Conservation (phyloP, 768 basidiomycete species). For the Lyophyllum atratum region DNA sequence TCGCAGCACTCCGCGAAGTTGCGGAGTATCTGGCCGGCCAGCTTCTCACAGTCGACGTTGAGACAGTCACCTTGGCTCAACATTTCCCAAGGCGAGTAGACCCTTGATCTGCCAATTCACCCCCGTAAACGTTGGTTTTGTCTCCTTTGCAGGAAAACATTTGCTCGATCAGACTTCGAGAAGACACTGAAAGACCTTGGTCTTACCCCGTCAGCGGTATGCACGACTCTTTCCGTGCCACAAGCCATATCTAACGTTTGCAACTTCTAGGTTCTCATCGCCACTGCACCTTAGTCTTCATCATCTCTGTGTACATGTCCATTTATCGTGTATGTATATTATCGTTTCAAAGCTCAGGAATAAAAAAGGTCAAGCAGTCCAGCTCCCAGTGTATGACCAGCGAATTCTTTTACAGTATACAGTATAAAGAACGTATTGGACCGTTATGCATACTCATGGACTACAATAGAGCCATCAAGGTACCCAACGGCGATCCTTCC, state of each 20-base stretch:
- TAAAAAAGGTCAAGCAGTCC: neutral
- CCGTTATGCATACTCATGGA: conserved; percentile 50
- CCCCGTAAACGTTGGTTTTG: neutral
- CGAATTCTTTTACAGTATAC: neutral
- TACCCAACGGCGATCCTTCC: conserved; percentile 46
- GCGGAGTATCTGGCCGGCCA: conserved; percentile 88
- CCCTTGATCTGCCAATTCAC: conserved; percentile 14
- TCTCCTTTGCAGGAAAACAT: conserved; percentile 65
- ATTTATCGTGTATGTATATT: neutral
- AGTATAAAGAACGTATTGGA: neutral
- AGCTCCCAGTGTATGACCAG: neutral
- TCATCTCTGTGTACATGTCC: neutral
- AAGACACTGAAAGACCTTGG: conserved; percentile 83
- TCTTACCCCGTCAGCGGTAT: conserved; percentile 87
- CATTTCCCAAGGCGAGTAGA: conserved; percentile 79
- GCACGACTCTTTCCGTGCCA: conserved; percentile 21
- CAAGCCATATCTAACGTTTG: neutral
- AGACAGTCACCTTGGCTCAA: conserved; percentile 75
- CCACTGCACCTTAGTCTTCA: conserved; percentile 37
- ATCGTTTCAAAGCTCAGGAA: neutral
- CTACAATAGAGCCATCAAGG: conserved; percentile 47
- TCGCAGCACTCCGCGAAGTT: conserved; percentile 75
- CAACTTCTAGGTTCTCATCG: conserved; percentile 52
- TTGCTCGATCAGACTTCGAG: conserved; percentile 70
- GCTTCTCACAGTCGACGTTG: conserved; percentile 65